These are phyloP conservation scores for Phaeoacremonium minimum DNA, from an alignment of 2,329 filamentous ascomycete species.

Conservation along the genomic window DNA sequence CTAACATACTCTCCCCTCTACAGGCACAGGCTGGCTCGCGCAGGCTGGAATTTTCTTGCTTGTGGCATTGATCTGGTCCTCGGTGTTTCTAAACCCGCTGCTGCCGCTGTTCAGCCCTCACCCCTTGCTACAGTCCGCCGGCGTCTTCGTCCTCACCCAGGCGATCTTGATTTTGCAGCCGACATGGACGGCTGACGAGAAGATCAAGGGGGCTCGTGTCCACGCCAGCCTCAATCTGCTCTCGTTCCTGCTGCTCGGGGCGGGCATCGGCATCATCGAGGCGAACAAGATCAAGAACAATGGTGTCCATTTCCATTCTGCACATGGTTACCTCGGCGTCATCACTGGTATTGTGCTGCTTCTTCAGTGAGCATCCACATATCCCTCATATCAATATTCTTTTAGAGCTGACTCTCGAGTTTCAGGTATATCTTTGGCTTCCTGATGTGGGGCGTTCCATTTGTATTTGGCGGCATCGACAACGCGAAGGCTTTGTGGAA, in stretches of 20 bases:
- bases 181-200: slow-evolving; percentile 72
- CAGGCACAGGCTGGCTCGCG: slow-evolving; percentile 77
- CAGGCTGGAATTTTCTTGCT: slow-evolving; percentile 77
- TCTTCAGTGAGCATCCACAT: too few species aligned
- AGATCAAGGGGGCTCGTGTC: slow-evolving; percentile 35
- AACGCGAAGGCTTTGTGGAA: slow-evolving; percentile 84
- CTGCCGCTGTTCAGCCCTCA: slow-evolving; percentile 85
- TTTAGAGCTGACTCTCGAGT: too few species aligned
- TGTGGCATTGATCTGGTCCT: slow-evolving; percentile 70
- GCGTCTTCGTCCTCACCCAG: slow-evolving; percentile 71
- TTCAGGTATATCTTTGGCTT: slow-evolving; percentile 76
- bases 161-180: slow-evolving; percentile 84
- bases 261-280: slow-evolving; percentile 69
- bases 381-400: too few species aligned
- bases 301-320: slow-evolving; percentile 71
- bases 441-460: slow-evolving; percentile 73
- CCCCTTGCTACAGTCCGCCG: slow-evolving; percentile 67
- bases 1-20: slow-evolving; percentile 8
- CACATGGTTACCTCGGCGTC: slow-evolving; percentile 80
- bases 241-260: slow-evolving; percentile 55
- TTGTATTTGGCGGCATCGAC: slow-evolving; percentile 72
- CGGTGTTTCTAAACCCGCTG: slow-evolving; percentile 59
- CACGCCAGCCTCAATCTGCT: slow-evolving; percentile 66
- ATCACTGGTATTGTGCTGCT: slow-evolving; percentile 66
- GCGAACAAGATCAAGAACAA: slow-evolving; percentile 74